Conservation (phyloP, 192 early-diverging fungal genomes). For the Allomyces macrogynus region DNA sequence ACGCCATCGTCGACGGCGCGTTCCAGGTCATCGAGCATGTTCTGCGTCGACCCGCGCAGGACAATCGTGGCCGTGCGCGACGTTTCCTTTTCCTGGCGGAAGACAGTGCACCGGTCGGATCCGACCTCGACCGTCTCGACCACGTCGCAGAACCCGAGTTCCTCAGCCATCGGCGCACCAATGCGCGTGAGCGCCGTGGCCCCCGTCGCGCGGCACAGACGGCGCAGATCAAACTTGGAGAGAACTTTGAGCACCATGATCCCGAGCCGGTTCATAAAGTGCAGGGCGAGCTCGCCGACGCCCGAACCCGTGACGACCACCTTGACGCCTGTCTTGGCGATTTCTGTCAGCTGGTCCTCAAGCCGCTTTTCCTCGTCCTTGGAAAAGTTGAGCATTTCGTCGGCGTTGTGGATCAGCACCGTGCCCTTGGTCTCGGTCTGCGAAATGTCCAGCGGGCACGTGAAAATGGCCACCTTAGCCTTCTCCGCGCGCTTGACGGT, state of each 20-base stretch:
- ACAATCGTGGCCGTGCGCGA: slow-evolving; percentile 87
- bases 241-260: slow-evolving; percentile 77
- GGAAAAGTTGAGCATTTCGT: slow-evolving; percentile 89
- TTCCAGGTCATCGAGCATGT: slow-evolving; percentile 90
- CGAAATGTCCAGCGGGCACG: slow-evolving; percentile 76
- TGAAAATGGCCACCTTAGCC: slow-evolving; percentile 86
- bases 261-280: slow-evolving; percentile 81
- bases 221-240: slow-evolving; percentile 90
- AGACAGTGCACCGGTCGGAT: slow-evolving; percentile 89
- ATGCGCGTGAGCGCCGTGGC: slow-evolving; percentile 82
- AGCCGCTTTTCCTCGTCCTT: slow-evolving; percentile 88
- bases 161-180: slow-evolving; percentile 81
- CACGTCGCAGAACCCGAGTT: slow-evolving; percentile 94
- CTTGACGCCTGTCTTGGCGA: slow-evolving; percentile 77
- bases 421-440: slow-evolving; percentile 98
- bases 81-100: slow-evolving; percentile 76
- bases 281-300: slow-evolving; percentile 81
- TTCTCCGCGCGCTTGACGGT: slow-evolving; percentile 39
- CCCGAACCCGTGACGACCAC: slow-evolving; percentile 76
- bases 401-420: slow-evolving; percentile 85
- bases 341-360: slow-evolving; percentile 63
- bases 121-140: slow-evolving; percentile 94
- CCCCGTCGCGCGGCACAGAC: slow-evolving; percentile 78
- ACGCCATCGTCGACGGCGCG: slow-evolving; percentile 95
- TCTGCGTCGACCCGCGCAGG: slow-evolving; percentile 84